These are phyloP conservation scores for Termitomyces sp. DNA, from an alignment of 768 basidiomycete species.

Conservation along the genomic window DNA sequence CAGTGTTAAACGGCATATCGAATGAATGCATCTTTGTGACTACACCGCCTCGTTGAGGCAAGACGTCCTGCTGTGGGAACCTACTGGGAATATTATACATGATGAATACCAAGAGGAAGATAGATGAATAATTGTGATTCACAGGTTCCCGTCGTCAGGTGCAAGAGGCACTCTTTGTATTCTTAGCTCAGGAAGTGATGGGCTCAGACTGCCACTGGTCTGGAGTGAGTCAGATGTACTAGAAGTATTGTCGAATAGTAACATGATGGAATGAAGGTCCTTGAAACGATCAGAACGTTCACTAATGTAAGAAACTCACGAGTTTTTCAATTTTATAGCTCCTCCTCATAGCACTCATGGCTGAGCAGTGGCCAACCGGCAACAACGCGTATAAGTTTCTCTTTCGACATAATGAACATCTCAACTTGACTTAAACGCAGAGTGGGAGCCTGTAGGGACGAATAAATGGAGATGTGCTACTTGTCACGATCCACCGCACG, in stretches of 20 bases:
- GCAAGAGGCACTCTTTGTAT: not conserved
- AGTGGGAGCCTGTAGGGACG: not conserved
- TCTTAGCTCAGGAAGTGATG: no score
- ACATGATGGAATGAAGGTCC: no score
- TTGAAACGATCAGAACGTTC: no score
- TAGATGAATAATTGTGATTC: not conserved
- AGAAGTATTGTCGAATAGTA: no score
- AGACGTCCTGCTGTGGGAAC: not conserved
- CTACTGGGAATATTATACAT: not conserved
- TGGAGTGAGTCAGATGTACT: no score
- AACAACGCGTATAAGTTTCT: no score
- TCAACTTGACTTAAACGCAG: not conserved
- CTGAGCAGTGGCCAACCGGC: no score
- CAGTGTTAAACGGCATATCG: not conserved
- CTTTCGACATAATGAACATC: no score
- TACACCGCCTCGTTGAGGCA: not conserved
- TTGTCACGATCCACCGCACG: not conserved
- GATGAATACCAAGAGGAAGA: not conserved
- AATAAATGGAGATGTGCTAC: conserved; percentile 4
- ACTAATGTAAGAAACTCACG: no score
- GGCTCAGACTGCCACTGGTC: no score
- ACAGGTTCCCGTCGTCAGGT: not conserved
- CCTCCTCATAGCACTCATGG: no score
- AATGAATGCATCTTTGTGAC: not conserved
- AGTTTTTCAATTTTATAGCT: no score